Evolutionary conservation across 768 basidiomycete species (phyloP).

Genomic region (Russula earlei): DNA sequence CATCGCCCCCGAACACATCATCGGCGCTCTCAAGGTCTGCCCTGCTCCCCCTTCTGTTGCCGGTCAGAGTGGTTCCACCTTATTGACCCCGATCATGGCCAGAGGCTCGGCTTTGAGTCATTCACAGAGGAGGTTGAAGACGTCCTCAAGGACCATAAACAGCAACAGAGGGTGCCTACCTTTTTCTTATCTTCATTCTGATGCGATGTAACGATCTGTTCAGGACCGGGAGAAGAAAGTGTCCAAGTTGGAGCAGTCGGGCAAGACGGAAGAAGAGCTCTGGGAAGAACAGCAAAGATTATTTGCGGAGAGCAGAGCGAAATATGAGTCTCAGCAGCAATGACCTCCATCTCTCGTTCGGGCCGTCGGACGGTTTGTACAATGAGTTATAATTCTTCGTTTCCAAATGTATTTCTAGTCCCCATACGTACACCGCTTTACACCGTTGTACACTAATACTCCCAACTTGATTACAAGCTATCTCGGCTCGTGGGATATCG

Average conservation of each 20-base stretch:
- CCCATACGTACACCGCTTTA: conserved; percentile 5
- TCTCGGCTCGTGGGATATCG: conserved; percentile 30
- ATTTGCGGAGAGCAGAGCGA: conserved; percentile 86
- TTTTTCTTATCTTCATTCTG: not conserved
- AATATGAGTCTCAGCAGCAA: conserved; percentile 48
- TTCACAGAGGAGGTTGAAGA: conserved; percentile 88
- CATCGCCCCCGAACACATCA: conserved; percentile 95
- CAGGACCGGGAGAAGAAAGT: conserved; percentile 90
- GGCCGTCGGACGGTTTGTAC: conserved; percentile 10
- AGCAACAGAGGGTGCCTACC: conserved; percentile 69
- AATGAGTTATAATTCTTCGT: conserved; percentile 12
- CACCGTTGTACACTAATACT: conserved; percentile 11
- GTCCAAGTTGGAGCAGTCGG: conserved; percentile 80
- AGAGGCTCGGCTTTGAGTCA: conserved; percentile 89
- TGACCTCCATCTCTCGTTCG: not conserved
- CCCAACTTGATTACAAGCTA: no score
- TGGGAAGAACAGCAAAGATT: conserved; percentile 79
- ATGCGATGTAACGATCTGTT: conserved; percentile 10
- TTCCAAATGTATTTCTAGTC: conserved; percentile 12
- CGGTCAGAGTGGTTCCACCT: not conserved
- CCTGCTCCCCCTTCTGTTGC: not conserved
- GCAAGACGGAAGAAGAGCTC: conserved; percentile 86
- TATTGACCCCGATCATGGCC: conserved; percentile 1
- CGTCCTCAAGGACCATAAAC: conserved; percentile 92
- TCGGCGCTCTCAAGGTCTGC: conserved; percentile 78